Base-by-base conservation (phyloP, 169 alveolate species). In the Cryptosporidium tyzzeri region DNA sequence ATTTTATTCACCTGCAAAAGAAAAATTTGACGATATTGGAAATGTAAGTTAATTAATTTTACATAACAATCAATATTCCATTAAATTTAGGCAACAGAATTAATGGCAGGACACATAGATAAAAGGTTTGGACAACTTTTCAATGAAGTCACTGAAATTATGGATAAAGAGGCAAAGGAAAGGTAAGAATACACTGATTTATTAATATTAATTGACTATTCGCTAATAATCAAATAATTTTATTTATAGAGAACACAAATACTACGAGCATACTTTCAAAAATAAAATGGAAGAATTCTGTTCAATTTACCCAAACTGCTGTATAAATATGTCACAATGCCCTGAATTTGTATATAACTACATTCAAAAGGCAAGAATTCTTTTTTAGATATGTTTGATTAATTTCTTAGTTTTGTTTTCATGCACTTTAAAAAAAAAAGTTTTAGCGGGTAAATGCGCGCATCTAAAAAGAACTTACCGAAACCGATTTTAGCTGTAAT, bases 331-430 rank as follows among this genome's bases (percentile, higher is more conserved):
- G 73, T 62, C 89, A 41, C 73, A 44, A 18, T 80, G 89, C 44
- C 89, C 89, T 1, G 80, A 80, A 33, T 80, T 80, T 62, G 73
- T 80, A 1, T 80, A 80, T 48, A 80, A 80, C 31, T 80, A 41
- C 26, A 65, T 65, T 23, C 55, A 35, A 73, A 73, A 73, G 39
- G 86, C 86, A 16, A 73, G 86, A 35, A 55, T 59, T 53, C n/a
- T 59, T n/a, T 73, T 73, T 26, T 55, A 73, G 33, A 4, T 45
- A 14, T 55, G 7, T n/a, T 23, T 55, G 14, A n/a, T 55, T 55
- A 55, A 55, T 55, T 55, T 1, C 21, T 55, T 55, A 8, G 35
- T 55, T 23, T 1, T 21, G 14, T 21, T n/a, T 9, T 55, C 67
- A 55, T 55, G 67, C 35, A 31, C 31, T 4, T 65, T 37, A 0